Evolutionary conservation across 345 rosid species (phyloP).

Genomic region (Euclidium syriacum): DNA sequence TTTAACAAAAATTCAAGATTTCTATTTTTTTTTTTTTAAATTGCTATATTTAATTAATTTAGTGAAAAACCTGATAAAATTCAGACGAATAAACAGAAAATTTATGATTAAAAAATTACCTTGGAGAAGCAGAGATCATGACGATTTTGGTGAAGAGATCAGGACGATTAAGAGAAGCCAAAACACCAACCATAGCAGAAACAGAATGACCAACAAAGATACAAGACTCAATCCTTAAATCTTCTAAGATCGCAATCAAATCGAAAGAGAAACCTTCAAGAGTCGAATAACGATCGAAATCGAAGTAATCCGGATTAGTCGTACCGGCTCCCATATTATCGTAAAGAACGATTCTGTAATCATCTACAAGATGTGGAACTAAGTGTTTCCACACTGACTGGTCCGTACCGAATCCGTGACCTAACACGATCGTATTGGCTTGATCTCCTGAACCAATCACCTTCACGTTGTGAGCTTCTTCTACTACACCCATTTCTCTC

Average conservation of each 20-base stretch:
- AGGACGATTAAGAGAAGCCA: conserved; percentile 86
- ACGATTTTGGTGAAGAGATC: conserved; percentile 71
- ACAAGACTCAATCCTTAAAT: conserved; percentile 49
- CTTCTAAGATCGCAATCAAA: conserved; percentile 77
- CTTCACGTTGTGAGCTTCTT: conserved; percentile 81
- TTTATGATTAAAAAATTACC: conserved; percentile 46
- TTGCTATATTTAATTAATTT: background rate
- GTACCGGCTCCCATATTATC: conserved; percentile 96
- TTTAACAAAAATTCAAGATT: background rate
- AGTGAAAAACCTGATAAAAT: background rate
- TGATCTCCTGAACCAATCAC: conserved; percentile 59
- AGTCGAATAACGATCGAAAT: conserved; percentile 61
- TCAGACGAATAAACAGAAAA: background rate
- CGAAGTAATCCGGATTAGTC: conserved; percentile 84
- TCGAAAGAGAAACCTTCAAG: conserved; percentile 79
- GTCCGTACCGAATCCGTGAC: conserved; percentile 90
- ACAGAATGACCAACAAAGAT: conserved; percentile 80
- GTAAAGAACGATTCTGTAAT: conserved; percentile 57
- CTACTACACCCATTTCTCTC: conserved; percentile 61
- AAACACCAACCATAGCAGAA: conserved; percentile 68
- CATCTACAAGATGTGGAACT: conserved; percentile 71
- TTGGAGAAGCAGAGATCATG: conserved; percentile 71
- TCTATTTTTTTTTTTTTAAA: background rate
- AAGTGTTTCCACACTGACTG: conserved; percentile 94
- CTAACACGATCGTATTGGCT: conserved; percentile 52